phyloP scores from a whole-genome alignment of 345 rosid species.

The Isatis tinctoria region DNA sequence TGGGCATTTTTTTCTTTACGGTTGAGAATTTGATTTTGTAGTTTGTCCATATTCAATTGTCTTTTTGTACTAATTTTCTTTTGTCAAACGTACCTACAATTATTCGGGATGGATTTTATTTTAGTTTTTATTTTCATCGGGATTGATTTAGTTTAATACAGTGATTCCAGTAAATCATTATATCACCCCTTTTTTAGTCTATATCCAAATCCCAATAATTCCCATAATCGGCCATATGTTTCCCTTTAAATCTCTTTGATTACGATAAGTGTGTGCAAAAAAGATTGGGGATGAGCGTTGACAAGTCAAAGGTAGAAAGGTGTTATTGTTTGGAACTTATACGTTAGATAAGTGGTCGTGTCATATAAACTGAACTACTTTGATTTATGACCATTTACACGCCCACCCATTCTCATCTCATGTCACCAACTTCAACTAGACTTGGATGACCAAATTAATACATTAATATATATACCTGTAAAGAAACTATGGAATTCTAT shows the following conservation, averaged over 20 bases:
- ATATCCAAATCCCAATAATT: neutral
- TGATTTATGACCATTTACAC: constrained; percentile 33
- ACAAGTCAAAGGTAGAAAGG: constrained; percentile 25
- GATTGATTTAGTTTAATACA: neutral
- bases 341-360: constrained; percentile 11
- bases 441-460: neutral
- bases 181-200: neutral
- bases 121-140: no score
- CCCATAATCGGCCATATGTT: neutral
- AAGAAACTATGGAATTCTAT: no score
- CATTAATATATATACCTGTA: neutral
- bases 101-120: neutral
- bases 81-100: constrained; percentile 3
- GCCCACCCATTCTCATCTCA: constrained; percentile 18
- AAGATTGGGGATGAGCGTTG: constrained; percentile 10
- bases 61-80: neutral
- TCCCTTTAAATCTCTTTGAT: neutral
- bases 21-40: neutral
- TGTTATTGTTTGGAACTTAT: neutral
- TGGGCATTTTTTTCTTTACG: neutral
- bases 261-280: neutral
- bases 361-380: constrained; percentile 14
- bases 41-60: neutral
- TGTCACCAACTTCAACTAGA: constrained; percentile 7
- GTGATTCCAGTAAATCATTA: neutral